Base-by-base conservation (phyloP, 306 rosid genomes). In the Parietaria judaica region DNA sequence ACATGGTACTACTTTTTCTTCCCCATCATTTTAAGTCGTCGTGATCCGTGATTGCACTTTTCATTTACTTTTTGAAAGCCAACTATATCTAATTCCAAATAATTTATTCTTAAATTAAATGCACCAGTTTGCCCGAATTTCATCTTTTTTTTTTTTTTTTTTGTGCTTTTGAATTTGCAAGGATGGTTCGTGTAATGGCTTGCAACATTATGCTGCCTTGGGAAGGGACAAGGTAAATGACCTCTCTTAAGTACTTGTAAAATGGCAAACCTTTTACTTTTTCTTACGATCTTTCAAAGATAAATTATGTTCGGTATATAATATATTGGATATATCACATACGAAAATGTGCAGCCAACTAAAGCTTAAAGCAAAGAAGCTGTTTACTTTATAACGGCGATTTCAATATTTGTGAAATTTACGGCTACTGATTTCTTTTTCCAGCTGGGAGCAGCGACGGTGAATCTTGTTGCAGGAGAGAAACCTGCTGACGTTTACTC, bases 171-270 rank as follows among this genome's bases (percentile, higher is more conserved):
- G 45, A 36, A 51, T 55, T 65, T 72, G 63, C 80, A 71, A 92
- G 99, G 99, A 92, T 86, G 99, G 99, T 77, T 92, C 99, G 5
- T 92, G 99, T 79, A 92, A 92, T 84, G 99, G 99, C 72, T 80
- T 92, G 78, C 99, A 92, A 71, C 99, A 92, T 70, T 92, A 92
- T 76, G 99, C 99, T 53, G 96, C 99, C 45, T 94, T 92, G 58
- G 99, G 99, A 44, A 88, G 99, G 84, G 99, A 92, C 84, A 86
- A 77, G 96, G 99, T 92, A 85, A 53, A 45, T 23, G 58, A 45
- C 57, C 66, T 65, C 44, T 69, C 60, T 60, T 66, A 45, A 56
- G 17, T 41, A 54, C 7, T 51, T n/a, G 44, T 57, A 17, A 14
- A 41, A 45, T 46, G 36, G 64, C 54, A 10, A 44, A 14, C 23